Percentiles rank a stretch among this genome's conserved stretches.
phyloP scores from a whole-genome alignment of 345 rosid species.

The Eucalyptus cladocalyx region DNA sequence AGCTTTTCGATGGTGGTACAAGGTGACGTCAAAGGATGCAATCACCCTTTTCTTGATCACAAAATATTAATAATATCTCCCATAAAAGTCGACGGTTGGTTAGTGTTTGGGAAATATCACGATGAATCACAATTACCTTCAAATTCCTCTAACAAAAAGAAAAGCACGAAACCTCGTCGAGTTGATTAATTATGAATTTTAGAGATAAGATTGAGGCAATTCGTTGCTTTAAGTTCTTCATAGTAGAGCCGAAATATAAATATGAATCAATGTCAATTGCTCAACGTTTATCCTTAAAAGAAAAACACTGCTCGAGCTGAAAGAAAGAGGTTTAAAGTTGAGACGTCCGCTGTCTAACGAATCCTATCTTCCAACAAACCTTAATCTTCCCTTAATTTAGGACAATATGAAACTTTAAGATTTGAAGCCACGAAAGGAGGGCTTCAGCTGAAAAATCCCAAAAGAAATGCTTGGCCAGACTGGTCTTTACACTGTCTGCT shows the following conservation, averaged over 20 bases:
- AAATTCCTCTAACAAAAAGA: background rate
- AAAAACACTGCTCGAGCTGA: background rate
- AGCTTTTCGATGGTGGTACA: background rate
- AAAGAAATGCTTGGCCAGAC: background rate
- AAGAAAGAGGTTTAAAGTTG: background rate
- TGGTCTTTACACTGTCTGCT: background rate
- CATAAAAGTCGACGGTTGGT: no score
- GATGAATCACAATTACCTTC: background rate
- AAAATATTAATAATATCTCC: background rate
- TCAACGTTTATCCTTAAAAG: background rate
- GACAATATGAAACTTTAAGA: background rate
- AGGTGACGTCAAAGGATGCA: background rate
- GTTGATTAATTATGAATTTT: background rate
- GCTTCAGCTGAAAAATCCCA: background rate
- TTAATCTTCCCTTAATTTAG: background rate
- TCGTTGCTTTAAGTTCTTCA: background rate
- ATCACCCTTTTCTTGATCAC: background rate
- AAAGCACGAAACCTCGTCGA: background rate
- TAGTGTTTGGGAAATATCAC: background rate
- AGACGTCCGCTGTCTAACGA: background rate
- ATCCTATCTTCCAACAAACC: background rate
- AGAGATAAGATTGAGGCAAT: background rate
- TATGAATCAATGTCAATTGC: background rate
- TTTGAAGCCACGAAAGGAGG: background rate
- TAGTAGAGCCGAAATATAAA: fast-evolving